Percentiles rank a stretch among this genome's conserved stretches.
Evolutionary conservation across 1,284 basidiomycete genomes (phyloP).

Genomic region (Cryptococcus hybrid): DNA sequence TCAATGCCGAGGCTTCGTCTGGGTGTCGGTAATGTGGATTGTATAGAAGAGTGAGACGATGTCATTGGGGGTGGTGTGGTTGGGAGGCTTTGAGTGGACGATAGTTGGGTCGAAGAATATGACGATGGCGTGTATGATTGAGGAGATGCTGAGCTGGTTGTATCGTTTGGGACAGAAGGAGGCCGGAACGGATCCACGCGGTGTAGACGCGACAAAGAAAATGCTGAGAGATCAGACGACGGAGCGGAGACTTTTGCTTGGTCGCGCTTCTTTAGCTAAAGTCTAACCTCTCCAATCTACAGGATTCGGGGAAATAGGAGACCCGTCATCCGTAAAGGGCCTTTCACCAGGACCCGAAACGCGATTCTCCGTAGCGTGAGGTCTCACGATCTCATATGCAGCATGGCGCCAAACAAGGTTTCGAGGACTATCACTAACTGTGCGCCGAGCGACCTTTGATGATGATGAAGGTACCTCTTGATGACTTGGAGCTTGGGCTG

Average conservation of each 20-base stretch:
- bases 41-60: too few relatives aligned
- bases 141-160: background rate
- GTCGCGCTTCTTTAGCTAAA: background rate
- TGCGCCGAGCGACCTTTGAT: background rate
- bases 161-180: constrained; percentile 2
- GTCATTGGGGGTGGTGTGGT: too few relatives aligned
- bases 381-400: background rate
- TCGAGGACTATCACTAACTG: background rate
- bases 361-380: too few relatives aligned
- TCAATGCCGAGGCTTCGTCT: background rate
- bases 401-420: background rate
- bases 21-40: too few relatives aligned
- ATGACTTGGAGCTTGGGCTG: too few relatives aligned
- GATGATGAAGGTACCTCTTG: too few relatives aligned
- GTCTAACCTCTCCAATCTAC: background rate
- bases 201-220: constrained; percentile 24
- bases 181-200: background rate
- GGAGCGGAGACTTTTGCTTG: constrained; percentile 19
- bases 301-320: background rate
- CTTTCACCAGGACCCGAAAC: too few relatives aligned
- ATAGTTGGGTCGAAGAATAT: constrained; percentile 7
- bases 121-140: background rate
- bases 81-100: background rate
- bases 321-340: too few relatives aligned
- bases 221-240: constrained; percentile 31